phyloP scores from a whole-genome alignment of 2,329 filamentous ascomycete genomes.

The Pyrenochaeta sp. region DNA sequence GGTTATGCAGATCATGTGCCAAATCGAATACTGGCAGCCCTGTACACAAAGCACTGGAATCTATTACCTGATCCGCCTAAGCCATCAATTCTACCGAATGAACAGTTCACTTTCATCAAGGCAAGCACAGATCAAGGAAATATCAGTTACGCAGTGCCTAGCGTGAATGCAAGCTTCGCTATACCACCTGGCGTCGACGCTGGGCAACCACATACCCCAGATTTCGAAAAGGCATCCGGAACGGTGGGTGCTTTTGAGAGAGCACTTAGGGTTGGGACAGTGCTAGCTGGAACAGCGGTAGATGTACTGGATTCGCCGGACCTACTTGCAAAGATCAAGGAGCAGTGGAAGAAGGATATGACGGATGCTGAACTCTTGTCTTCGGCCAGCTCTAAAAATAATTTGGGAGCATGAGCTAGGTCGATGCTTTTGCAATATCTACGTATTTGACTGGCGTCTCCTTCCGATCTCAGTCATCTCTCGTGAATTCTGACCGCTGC shows the following conservation, averaged over 20 bases:
- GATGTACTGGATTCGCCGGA: conserved; percentile 36
- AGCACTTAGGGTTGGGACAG: conserved; percentile 46
- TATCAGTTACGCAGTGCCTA: conserved; percentile 65
- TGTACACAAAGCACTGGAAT: conserved; percentile 41
- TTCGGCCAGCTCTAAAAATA: no score
- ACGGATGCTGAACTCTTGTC: no score
- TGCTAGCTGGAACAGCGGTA: conserved; percentile 47
- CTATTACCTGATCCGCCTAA: conserved; percentile 19
- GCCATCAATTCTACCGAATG: conserved; percentile 18
- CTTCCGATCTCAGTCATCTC: no score
- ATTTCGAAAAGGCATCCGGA: conserved; percentile 48
- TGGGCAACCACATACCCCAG: conserved; percentile 50
- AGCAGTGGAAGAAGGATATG: conserved; percentile 21
- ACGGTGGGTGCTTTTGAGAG: conserved; percentile 45
- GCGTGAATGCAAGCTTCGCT: conserved; percentile 60
- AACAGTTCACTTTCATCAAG: conserved; percentile 37
- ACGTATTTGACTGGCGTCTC: no score
- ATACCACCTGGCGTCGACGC: conserved; percentile 47
- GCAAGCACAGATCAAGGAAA: conserved; percentile 69
- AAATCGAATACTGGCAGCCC: conserved; percentile 56
- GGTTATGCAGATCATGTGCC: conserved; percentile 65
- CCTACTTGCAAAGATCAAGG: conserved; percentile 11
- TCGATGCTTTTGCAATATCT: no score
- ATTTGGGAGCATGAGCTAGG: no score
- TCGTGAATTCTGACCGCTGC: conserved; percentile 58